A percentile compares a stretch with the other conserved stretches of the same genome.
Evolutionary conservation across 2,329 filamentous ascomycete species (phyloP).

Genomic region (Pyricularia grisea): DNA sequence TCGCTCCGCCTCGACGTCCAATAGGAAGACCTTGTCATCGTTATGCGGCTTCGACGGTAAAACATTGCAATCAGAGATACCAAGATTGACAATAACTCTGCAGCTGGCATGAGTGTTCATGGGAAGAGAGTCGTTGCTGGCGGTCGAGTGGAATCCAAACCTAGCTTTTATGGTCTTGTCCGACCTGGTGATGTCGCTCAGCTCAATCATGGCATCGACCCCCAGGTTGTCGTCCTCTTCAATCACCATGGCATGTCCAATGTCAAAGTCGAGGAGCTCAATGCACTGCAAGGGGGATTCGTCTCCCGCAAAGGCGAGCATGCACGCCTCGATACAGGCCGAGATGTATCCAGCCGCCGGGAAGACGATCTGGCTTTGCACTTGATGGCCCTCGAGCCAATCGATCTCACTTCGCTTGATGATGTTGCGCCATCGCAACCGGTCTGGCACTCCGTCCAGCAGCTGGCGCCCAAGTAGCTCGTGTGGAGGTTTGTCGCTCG

Average conservation of each 20-base stretch:
- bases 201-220: not conserved
- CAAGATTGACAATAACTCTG: not conserved
- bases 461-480: constrained; percentile 7
- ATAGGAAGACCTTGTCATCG: not conserved
- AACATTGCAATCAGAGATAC: not conserved
- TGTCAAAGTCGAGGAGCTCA: not conserved
- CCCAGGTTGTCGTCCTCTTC: not conserved
- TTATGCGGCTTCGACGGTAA: not conserved
- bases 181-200: not conserved
- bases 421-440: constrained; percentile 17
- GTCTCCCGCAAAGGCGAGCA: not conserved
- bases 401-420: constrained; percentile 15
- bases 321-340: constrained; percentile 2
- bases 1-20: not conserved
- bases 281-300: not conserved
- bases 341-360: constrained; percentile 14
- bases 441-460: constrained; percentile 10
- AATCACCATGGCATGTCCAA: not conserved
- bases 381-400: constrained; percentile 29
- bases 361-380: constrained; percentile 26
- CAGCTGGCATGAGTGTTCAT: not conserved
- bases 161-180: not conserved
- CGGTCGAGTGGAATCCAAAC: not conserved
- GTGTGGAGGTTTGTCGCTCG: constrained; percentile 2
- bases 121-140: not conserved